A percentile compares a stretch with the other conserved stretches of the same genome.
Evolutionary conservation across 495 filamentous ascomycete species (phyloP).

Genomic region (Neurospora cerealis): DNA sequence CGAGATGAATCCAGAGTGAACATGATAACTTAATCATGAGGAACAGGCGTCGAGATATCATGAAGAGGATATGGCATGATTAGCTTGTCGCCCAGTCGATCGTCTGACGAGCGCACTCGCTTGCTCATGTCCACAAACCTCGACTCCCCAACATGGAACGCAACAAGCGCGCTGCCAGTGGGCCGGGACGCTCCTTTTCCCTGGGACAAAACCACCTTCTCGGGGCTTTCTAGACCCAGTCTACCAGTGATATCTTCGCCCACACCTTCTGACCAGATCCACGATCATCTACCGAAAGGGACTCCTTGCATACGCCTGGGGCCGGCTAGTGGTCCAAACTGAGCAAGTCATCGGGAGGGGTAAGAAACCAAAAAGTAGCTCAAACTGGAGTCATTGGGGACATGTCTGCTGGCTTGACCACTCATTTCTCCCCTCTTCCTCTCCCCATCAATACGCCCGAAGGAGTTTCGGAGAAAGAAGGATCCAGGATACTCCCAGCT

Average conservation of each 20-base stretch:
- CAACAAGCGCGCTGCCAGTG: constrained; percentile 21
- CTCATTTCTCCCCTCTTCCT: constrained; percentile 2
- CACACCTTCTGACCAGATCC: constrained; percentile 5
- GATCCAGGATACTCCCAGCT: constrained; percentile 9
- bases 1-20: not conserved
- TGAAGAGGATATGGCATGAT: constrained; percentile 4
- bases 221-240: not conserved
- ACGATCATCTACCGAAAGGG: constrained; percentile 9
- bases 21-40: not conserved
- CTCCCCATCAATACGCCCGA: not conserved
- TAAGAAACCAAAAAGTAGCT: constrained; percentile 1
- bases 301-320: constrained; percentile 10
- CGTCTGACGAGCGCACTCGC: constrained; percentile 3
- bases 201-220: not conserved
- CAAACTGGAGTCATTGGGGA: not conserved
- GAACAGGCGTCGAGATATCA: constrained; percentile 1
- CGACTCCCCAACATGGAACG: constrained; percentile 21
- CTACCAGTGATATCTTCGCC: constrained; percentile 1
- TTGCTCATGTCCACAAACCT: constrained; percentile 8
- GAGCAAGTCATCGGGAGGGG: constrained; percentile 9
- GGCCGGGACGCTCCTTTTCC: not conserved
- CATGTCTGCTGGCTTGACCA: not conserved
- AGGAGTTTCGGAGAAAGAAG: constrained; percentile 4
- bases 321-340: constrained; percentile 9
- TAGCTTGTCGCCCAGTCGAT: not conserved